Evolutionary conservation across 306 rosid species (phyloP), one percentile per base, ranked within the genome.

Genomic region (Casuarina equisetifolia): DNA sequence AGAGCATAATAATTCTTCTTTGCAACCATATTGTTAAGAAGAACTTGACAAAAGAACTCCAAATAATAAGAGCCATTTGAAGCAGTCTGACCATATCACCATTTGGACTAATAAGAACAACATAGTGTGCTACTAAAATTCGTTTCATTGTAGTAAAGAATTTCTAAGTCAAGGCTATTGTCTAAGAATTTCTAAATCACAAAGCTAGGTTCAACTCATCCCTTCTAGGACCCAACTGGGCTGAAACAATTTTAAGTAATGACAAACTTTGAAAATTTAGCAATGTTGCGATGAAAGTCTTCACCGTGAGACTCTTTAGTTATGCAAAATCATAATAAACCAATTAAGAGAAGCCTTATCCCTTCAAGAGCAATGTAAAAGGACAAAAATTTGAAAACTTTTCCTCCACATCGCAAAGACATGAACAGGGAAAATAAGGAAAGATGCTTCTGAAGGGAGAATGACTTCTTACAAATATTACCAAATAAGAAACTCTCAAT

Each of bases 1-100:
- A 86, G 83, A 78, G 42, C 74, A 78, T 15, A 45, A 48, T 74
- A 76, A 78, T 54, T 69, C 46, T 39, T 64, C 63, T 25, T 70
- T 53, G 70, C 59, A 53, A 53, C 59, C 16, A 5, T 4, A 4
- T 16, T 53, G 1, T 54, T 58, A 52, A 57, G 55, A 25, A 63
- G 45, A 71, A 43, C 2, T 53, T 51, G 52, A 57, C 54, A 20
- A 8, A 36, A 69, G 74, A 80, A 42, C 44, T 17, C 36, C 52
- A 32, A 80, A 64, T 12, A 48, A 48, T 9, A 48, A 9, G 51
- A 48, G 11, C 51, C 11, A 48, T 48, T 48, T 48, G 50, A 46
- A 46, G 12, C 8, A 11, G 50, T 48, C 3, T 9, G 3, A 48
- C 2, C 17, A 53, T 16, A 16, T n/a, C 61, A 54, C 32, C 61